Base-by-base conservation (phyloP, 1,139 yeast species). In the Magnusiomyces tetraspermus region DNA sequence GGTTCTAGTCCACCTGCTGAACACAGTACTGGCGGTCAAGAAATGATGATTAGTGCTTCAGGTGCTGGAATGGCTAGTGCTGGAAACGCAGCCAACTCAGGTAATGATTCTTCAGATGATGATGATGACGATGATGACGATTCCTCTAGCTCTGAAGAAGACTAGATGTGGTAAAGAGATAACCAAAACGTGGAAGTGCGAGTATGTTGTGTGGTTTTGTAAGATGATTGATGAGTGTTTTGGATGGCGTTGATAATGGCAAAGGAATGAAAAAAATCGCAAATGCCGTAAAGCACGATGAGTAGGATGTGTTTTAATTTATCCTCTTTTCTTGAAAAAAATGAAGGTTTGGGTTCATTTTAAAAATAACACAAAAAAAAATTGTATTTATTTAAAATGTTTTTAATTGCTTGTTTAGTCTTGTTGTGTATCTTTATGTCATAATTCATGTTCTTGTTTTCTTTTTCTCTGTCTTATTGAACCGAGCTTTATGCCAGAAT, bases 31-130 rank as follows among this genome's bases (percentile, higher is more conserved):
- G 33, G 42, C n/a, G 44, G 23, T 5, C 80, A 78, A 60, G 81
- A 80, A 60, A 81, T 80, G 72, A 79, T 76, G 56, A 83, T 81
- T 74, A 79, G 86, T 80, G 79, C 82, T 61, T 64, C 64, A 50
- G 65, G 69, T 55, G 68, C 68, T 58, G 58, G 58, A 43, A 75
- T 76, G 60, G 84, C 85, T 59, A 89, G 88, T 67, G 49, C 52
- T 38, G 30, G 38, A 26, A 23, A 17, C 11, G 51, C 51, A 10
- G 54, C 46, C 1, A 26, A 28, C 17, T 31, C 21, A 26, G 47
- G 36, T 17, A 46, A 30, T 33, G 49, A 46, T 3, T 46, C 49
- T 6, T 36, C 40, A 15, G 51, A 51, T 40, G 53, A 51, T 24
- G 53, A 51, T 19, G 53, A 51, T 26, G 53, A 51, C 40, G 53